Evolutionary conservation across 306 rosid genomes (phyloP).

Genomic region (Arachis hypogaea): DNA sequence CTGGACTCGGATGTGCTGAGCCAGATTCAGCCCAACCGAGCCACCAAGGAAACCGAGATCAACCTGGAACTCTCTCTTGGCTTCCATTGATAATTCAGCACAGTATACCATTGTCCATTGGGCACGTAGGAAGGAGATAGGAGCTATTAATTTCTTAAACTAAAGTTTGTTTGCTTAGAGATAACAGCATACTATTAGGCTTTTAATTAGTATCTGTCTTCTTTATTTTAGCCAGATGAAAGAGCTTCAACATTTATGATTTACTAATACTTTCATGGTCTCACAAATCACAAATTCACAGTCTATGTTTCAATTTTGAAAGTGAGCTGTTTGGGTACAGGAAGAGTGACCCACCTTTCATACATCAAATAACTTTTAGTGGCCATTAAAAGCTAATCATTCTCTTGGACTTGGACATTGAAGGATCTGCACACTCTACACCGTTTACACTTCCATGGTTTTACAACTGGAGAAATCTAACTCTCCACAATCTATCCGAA

Average conservation of each 20-base stretch:
- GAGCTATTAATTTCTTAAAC: neutral
- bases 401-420: neutral
- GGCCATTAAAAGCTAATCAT: neutral
- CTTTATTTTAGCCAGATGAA: neutral
- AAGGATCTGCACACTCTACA: neutral
- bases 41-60: neutral
- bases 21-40: constrained; percentile 9
- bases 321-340: too few relatives aligned
- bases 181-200: neutral
- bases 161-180: neutral
- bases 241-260: neutral
- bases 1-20: neutral
- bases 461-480: too few relatives aligned
- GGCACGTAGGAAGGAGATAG: neutral
- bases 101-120: neutral
- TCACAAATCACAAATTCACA: too few relatives aligned
- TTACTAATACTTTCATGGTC: too few relatives aligned
- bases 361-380: too few relatives aligned
- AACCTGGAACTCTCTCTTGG: constrained; percentile 53
- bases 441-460: too few relatives aligned
- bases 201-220: neutral
- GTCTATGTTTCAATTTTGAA: neutral
- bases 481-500: too few relatives aligned
- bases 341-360: too few relatives aligned
- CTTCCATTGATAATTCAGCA: neutral